Percentiles rank a stretch among this genome's conserved stretches.
phyloP scores from a whole-genome alignment of 345 rosid genomes.

The Sonneratia caseolaris region DNA sequence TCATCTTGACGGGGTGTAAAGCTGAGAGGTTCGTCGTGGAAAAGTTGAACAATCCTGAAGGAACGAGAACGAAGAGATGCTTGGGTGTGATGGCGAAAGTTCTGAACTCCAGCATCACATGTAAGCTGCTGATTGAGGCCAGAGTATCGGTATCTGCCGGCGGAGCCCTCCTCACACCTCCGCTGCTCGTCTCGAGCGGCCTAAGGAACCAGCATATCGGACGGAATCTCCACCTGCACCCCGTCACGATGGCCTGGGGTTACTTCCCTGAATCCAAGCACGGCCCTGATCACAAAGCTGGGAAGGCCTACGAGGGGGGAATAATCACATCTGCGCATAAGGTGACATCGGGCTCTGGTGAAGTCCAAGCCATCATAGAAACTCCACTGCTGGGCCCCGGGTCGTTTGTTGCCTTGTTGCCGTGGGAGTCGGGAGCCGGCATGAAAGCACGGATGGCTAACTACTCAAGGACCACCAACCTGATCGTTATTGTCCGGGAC shows the following conservation, averaged over 20 bases:
- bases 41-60: slow-evolving; percentile 13
- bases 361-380: slow-evolving; percentile 41
- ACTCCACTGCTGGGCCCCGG: slow-evolving; percentile 47
- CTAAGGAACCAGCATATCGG: slow-evolving; percentile 65
- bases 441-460: slow-evolving; percentile 39
- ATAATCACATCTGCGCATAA: slow-evolving; percentile 44
- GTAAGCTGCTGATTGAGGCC: slow-evolving; percentile 56
- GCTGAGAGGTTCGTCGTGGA: slow-evolving; percentile 59
- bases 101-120: slow-evolving; percentile 26
- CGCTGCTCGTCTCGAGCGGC: slow-evolving; percentile 71
- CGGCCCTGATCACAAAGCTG: slow-evolving; percentile 27
- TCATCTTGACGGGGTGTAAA: slow-evolving; percentile 71
- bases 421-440: slow-evolving; percentile 58
- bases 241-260: slow-evolving; percentile 81
- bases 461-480: slow-evolving; percentile 45
- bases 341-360: slow-evolving; percentile 14
- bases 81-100: slow-evolving; percentile 48
- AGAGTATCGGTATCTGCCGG: slow-evolving; percentile 68
- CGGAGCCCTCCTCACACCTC: slow-evolving; percentile 78
- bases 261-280: slow-evolving; percentile 72
- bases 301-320: slow-evolving; percentile 53
- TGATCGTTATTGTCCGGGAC: slow-evolving; percentile 38
- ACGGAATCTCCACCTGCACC: slow-evolving; percentile 70
- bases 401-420: slow-evolving; percentile 26
- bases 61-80: slow-evolving; percentile 48